Evolutionary conservation across 768 basidiomycete genomes (phyloP), one percentile per base, ranked within the genome.

Genomic region (Calocera viscosa): DNA sequence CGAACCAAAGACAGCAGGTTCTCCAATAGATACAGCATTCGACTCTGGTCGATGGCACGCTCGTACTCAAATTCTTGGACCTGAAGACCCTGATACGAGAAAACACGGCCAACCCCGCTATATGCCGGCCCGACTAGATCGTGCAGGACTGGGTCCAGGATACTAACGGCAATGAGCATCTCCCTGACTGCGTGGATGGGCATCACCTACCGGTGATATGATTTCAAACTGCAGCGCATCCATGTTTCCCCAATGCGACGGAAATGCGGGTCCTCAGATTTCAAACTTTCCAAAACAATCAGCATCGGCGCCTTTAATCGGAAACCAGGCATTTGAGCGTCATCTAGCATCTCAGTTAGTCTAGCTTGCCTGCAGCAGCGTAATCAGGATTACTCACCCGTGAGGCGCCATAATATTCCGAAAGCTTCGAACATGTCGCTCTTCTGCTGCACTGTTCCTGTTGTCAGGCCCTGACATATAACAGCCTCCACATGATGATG

Each of bases 201-300:
- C n/a, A n/a, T n/a, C n/a, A 60, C 79, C 38, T 75, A 94, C 93
- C 94, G 84, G 67, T 93, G 79, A 74, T 95, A 95, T 1, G 93
- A 94, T 74, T 89, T 90, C 33, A 97, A 80, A 72, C 86, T 92
- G 73, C 91, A 93, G 30, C 94, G 84, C 89, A 99, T 93, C 96
- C 96, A 99, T 0, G 93, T 93, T 75, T 98, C 95, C 16, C 90
- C 91, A 34, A 90, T 81, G 12, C 92, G 83, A 30, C 89, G 86
- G 11, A 89, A 75, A 68, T 77, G 78, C 8, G 91, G 89, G 70
- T 92, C 86, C 34, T 87, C 85, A 40, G 81, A 86, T 71, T 86
- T 87, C 63, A 97, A 76, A 0, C 87, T 86, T 72, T 95, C 93
- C 64, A 98, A 77, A 33, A 95, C 86, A 49, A 87, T 84, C 82